Evolutionary conservation across 2,329 filamentous ascomycete genomes (phyloP), one percentile per base, ranked within the genome.

Genomic region (Onygenales sp.): DNA sequence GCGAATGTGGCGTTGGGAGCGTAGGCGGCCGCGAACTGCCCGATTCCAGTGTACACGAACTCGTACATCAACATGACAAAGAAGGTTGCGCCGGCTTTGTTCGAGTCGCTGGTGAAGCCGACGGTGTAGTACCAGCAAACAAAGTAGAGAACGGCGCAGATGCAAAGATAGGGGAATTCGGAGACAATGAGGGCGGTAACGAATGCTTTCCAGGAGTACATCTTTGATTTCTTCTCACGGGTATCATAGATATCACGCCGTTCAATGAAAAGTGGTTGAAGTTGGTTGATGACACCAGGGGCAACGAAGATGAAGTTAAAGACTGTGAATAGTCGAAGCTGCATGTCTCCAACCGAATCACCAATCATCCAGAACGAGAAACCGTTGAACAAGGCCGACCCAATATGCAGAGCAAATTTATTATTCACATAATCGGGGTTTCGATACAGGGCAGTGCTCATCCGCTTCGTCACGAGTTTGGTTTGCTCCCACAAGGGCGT

Each of bases 1-100:
- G 85, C 86, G 65, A 88, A 88, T 51, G 76, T 82, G 0, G 87
- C 70, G 56, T 74, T 75, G 39, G 70, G 86, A 0, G 86, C 84
- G 64, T 88, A 88, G 0, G 88, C 86, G 53, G 83, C 85, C 58
- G 91, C 86, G 81, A 85, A 89, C 65, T 88, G 87, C 11, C 85
- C 87, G 80, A 84, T 89, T 57, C 75, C 82, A 17, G 77, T 79
- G 66, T 83, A 80, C 72, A 88, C 86, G 17, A 89, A 69, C 68
- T 83, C 87, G 70, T 89, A 88, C 2, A 90, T 75, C 58, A 89
- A 66, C 11, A 81, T 82, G 80, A 91, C 87, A 42, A 90, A 72
- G 70, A 85, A 90, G 2, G 82, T 78, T 59, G 59, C 60, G 2
- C 67, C 66, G 6, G 67, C 60, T 17, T 61, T 63, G 58, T 61